phyloP scores from a whole-genome alignment of 2,329 filamentous ascomycete species.

The Thermothelomyces thermophilus region DNA sequence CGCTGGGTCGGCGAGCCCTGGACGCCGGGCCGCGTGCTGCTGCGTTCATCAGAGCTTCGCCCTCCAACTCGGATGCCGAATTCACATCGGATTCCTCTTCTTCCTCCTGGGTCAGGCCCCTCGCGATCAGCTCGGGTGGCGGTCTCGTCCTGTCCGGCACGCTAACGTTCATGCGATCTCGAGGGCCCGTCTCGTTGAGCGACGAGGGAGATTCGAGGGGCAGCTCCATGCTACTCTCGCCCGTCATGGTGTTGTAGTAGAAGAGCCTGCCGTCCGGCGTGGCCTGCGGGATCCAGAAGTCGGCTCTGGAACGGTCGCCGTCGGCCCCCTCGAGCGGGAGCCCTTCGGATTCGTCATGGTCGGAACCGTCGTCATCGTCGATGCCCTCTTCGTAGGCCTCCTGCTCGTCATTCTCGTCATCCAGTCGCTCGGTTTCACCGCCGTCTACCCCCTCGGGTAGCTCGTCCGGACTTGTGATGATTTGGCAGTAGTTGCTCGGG shows the following conservation, averaged over 20 bases:
- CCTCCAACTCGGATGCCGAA: constrained; percentile 82
- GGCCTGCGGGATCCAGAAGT: constrained; percentile 98
- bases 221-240: constrained; percentile 88
- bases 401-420: constrained; percentile 62
- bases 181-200: constrained; percentile 72
- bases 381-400: constrained; percentile 61
- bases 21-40: constrained; percentile 61
- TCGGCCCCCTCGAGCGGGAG: constrained; percentile 64
- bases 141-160: constrained; percentile 86
- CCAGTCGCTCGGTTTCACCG: constrained; percentile 45
- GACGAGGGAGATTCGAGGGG: constrained; percentile 85
- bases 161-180: constrained; percentile 80
- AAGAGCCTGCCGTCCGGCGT: constrained; percentile 88
- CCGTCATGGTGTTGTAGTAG: constrained; percentile 97
- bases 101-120: constrained; percentile 74
- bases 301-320: constrained; percentile 73
- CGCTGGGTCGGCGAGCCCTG: constrained; percentile 54
- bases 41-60: constrained; percentile 62
- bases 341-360: constrained; percentile 46
- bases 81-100: constrained; percentile 79
- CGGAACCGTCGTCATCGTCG: constrained; percentile 59
- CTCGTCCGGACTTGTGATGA: constrained; percentile 72
- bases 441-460: constrained; percentile 55
- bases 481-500: constrained; percentile 95
- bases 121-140: constrained; percentile 84